A percentile compares a stretch with the other conserved stretches of the same genome.
phyloP scores from a whole-genome alignment of 2,329 filamentous ascomycete genomes.

The Blastomyces parvus region DNA sequence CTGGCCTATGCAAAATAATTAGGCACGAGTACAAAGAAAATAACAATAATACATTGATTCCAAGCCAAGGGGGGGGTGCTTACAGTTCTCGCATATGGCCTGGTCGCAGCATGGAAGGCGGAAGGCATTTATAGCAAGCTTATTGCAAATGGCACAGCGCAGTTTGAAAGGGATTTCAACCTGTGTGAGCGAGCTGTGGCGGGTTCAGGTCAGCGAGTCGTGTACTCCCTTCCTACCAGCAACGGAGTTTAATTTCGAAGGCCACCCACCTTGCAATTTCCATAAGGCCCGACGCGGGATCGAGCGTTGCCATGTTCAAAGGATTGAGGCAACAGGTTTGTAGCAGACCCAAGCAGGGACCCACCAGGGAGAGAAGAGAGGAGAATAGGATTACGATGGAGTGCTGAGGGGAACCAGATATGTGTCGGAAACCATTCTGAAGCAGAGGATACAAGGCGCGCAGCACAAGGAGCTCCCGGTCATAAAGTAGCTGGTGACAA shows the following conservation, averaged over 20 bases:
- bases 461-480: neutral
- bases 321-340: neutral
- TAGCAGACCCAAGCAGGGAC: neutral
- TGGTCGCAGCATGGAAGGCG: constrained; percentile 92
- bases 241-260: neutral
- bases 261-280: constrained; percentile 34
- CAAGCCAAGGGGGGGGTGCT: constrained; percentile 24
- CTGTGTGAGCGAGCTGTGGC: constrained; percentile 57
- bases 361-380: neutral
- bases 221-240: neutral
- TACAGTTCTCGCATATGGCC: constrained; percentile 84
- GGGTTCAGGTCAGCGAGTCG: neutral
- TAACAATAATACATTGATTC: neutral
- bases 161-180: constrained; percentile 94
- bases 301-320: constrained; percentile 29
- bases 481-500: neutral
- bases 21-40: constrained; percentile 9
- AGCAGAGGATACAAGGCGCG: neutral
- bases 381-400: constrained; percentile 1
- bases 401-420: neutral
- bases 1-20: constrained; percentile 49
- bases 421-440: constrained; percentile 5
- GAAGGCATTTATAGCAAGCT: constrained; percentile 81
- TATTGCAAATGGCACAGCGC: constrained; percentile 87
- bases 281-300: constrained; percentile 34